phyloP scores from a whole-genome alignment of 768 basidiomycete genomes.

The Favolaschia claudopus region DNA sequence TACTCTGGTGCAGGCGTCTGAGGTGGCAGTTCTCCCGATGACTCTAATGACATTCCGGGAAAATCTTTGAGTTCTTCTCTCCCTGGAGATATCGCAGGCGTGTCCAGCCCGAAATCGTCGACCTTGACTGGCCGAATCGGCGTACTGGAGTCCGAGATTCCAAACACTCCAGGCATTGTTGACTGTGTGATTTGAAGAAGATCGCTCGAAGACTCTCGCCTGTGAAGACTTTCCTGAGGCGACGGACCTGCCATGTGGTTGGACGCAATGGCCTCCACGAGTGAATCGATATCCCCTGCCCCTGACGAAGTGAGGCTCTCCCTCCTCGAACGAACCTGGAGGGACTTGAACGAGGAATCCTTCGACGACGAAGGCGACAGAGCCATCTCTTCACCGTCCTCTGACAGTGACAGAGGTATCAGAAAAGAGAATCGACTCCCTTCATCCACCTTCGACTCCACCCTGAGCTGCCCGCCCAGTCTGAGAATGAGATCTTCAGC shows the following conservation, averaged over 20 bases:
- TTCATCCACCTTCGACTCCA: slow-evolving; percentile 70
- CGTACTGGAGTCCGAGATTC: slow-evolving; percentile 34
- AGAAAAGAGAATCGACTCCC: slow-evolving; percentile 80
- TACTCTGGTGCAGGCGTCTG: not conserved
- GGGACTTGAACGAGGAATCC: slow-evolving; percentile 27
- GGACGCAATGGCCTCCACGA: slow-evolving; percentile 57
- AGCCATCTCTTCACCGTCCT: slow-evolving; percentile 25
- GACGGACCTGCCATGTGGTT: slow-evolving; percentile 38
- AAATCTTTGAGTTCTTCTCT: not conserved
- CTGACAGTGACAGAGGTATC: slow-evolving; percentile 63
- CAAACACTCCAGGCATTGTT: slow-evolving; percentile 28
- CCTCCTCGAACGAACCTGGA: slow-evolving; percentile 33
- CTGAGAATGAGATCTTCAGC: slow-evolving; percentile 1
- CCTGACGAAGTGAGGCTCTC: slow-evolving; percentile 34
- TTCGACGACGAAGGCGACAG: slow-evolving; percentile 32
- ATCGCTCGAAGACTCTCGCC: slow-evolving; percentile 8
- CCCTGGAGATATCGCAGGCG: slow-evolving; percentile 13
- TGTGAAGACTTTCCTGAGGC: not conserved
- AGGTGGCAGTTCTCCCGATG: not conserved
- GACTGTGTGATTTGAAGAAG: not conserved
- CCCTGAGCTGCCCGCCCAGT: slow-evolving; percentile 79
- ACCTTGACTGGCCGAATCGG: slow-evolving; percentile 47
- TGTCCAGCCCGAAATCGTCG: slow-evolving; percentile 32
- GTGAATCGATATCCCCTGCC: slow-evolving; percentile 48
- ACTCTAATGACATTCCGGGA: not conserved